A percentile compares a stretch with the other conserved stretches of the same genome.
phyloP scores from a whole-genome alignment of 106 monocot species.

The Phalaenopsis aphrodite region DNA sequence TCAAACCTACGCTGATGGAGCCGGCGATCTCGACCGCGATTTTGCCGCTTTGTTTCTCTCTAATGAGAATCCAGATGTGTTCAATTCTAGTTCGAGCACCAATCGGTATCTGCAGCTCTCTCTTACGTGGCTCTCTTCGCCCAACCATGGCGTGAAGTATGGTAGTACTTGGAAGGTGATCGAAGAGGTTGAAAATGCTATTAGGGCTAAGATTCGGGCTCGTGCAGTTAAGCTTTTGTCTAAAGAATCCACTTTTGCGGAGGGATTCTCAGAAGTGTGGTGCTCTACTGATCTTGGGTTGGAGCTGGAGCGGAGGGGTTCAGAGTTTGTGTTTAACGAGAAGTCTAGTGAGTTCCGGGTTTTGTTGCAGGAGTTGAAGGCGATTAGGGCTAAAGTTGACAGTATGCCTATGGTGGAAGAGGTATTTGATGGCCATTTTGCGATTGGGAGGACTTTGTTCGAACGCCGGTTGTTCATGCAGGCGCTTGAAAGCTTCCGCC shows the following conservation, averaged over 20 bases:
- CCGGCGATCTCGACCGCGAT: slow-evolving; percentile 25
- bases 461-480: slow-evolving; percentile 9
- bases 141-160: slow-evolving; percentile 10
- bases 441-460: slow-evolving; percentile 21
- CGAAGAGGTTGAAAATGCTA: slow-evolving; percentile 12
- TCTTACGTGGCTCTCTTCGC: slow-evolving; percentile 4
- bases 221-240: background rate
- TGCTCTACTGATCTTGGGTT: slow-evolving; percentile 14
- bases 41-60: slow-evolving; percentile 18
- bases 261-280: slow-evolving; percentile 11
- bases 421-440: slow-evolving; percentile 28
- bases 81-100: background rate
- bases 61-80: background rate
- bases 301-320: background rate
- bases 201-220: slow-evolving; percentile 11
- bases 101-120: background rate
- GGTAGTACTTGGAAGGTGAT: slow-evolving; percentile 13
- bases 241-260: slow-evolving; percentile 8
- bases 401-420: slow-evolving; percentile 5
- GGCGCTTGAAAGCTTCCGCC: slow-evolving; percentile 20
- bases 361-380: slow-evolving; percentile 21
- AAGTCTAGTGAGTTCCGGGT: background rate
- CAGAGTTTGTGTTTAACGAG: background rate
- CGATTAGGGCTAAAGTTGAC: slow-evolving; percentile 17
- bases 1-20: slow-evolving; percentile 30